Conservation (phyloP, 1,284 basidiomycete species). For the Malassezia dermatis region DNA sequence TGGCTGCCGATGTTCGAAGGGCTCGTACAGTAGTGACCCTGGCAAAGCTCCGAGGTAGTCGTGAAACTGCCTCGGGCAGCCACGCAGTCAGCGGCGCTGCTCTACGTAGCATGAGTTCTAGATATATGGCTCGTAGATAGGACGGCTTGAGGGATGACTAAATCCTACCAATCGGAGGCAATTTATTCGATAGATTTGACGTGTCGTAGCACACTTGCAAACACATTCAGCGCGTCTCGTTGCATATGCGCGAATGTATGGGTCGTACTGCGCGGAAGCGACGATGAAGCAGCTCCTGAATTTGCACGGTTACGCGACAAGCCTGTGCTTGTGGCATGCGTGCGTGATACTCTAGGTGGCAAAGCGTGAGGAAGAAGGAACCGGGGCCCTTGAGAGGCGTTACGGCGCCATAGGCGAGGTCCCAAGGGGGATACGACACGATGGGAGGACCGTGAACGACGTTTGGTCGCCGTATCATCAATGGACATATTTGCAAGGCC, state of each 20-base stretch:
- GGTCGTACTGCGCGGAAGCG: constrained; percentile 8
- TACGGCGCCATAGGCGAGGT: constrained; percentile 12
- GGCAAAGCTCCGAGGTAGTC: not conserved
- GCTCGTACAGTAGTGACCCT: not conserved
- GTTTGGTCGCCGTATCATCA: not conserved
- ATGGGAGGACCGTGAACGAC: not conserved
- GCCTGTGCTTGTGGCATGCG: constrained; percentile 13
- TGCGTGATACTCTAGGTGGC: constrained; percentile 16
- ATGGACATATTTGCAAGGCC: not conserved
- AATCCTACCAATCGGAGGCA: not conserved
- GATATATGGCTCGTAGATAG: not conserved
- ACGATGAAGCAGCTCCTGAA: not conserved
- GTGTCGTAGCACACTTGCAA: constrained; percentile 8
- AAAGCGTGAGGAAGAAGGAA: constrained; percentile 4
- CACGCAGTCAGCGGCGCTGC: not conserved
- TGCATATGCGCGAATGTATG: constrained; percentile 17
- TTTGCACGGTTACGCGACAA: not conserved
- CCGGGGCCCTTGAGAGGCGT: not conserved
- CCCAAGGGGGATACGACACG: not conserved
- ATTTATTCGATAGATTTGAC: not conserved
- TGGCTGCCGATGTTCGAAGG: not conserved
- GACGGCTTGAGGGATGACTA: not conserved
- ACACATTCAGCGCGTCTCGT: constrained; percentile 14
- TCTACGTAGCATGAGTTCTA: not conserved
- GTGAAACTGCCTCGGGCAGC: not conserved